These are phyloP conservation scores for Karstenula rhodostoma DNA, from an alignment of 2,329 filamentous ascomycete species.

Conservation along the genomic window DNA sequence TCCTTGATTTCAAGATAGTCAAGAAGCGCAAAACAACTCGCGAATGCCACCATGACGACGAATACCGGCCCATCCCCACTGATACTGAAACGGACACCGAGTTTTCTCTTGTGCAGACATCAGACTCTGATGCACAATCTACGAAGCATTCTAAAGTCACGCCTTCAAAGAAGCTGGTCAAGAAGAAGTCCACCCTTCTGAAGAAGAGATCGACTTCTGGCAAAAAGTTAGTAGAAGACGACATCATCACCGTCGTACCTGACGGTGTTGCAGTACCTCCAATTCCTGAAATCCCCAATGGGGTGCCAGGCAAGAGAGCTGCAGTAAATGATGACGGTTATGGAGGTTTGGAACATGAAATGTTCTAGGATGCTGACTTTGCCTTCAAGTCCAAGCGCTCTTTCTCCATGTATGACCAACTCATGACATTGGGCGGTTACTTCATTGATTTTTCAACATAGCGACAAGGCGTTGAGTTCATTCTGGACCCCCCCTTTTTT, in stretches of 20 bases:
- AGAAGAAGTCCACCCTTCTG: constrained; percentile 23
- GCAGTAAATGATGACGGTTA: constrained; percentile 37
- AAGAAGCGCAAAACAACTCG: constrained; percentile 52
- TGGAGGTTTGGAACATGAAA: constrained; percentile 45
- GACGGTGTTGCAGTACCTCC: constrained; percentile 41
- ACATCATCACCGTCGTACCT: constrained; percentile 37
- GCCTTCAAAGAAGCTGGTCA: constrained; percentile 23
- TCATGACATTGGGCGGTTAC: not conserved
- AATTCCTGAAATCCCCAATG: constrained; percentile 37
- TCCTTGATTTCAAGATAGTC: constrained; percentile 28
- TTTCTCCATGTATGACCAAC: not conserved
- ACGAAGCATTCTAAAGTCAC: constrained; percentile 28
- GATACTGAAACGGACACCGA: constrained; percentile 29
- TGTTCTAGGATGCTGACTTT: constrained; percentile 35
- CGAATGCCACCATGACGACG: constrained; percentile 34
- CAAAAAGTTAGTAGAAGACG: constrained; percentile 21
- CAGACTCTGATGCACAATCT: constrained; percentile 11
- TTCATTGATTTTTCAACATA: not conserved
- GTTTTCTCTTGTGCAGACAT: constrained; percentile 24
- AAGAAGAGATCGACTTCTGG: constrained; percentile 24
- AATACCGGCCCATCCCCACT: constrained; percentile 37
- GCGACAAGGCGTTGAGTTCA: not conserved
- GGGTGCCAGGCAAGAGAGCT: constrained; percentile 29
- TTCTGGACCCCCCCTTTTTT: not conserved
- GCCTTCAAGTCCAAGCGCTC: too few relatives aligned